Percentiles rank a stretch among this genome's conserved stretches.
phyloP scores from a whole-genome alignment of 2,329 filamentous ascomycete species.

The Colletotrichum coccodes region DNA sequence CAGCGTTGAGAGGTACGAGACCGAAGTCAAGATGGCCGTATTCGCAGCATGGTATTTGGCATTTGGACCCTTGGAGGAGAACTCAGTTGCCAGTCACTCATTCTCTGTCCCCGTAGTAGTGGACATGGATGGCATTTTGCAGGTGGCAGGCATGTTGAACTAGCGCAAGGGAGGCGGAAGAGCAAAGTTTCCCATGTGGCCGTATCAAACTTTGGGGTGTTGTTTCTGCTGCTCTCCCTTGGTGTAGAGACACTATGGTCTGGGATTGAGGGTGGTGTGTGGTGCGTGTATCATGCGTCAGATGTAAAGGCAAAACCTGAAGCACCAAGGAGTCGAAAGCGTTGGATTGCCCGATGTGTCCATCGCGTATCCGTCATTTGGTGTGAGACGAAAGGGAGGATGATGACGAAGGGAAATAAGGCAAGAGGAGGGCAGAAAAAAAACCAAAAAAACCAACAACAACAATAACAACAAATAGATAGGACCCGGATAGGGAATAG shows the following conservation, averaged over 20 bases:
- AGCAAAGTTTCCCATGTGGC: constrained; percentile 26
- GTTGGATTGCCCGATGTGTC: not conserved
- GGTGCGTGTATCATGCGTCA: not conserved
- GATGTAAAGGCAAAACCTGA: constrained; percentile 7
- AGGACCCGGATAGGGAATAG: constrained; percentile 17
- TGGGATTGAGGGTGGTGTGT: constrained; percentile 1
- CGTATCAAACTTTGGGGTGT: constrained; percentile 13
- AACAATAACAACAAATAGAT: too few relatives aligned
- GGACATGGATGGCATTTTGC: not conserved
- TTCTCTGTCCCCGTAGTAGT: not conserved
- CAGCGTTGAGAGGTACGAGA: not conserved
- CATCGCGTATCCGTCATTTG: not conserved
- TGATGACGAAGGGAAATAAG: not conserved
- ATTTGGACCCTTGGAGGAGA: constrained; percentile 13
- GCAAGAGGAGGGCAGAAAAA: not conserved
- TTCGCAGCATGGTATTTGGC: constrained; percentile 21
- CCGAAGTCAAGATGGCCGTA: constrained; percentile 23
- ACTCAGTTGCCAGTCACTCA: not conserved
- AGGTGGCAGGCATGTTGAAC: not conserved
- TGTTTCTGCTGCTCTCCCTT: constrained; percentile 24
- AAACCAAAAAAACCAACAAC: not conserved
- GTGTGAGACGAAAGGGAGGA: not conserved
- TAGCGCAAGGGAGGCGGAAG: constrained; percentile 1
- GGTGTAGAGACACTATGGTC: not conserved
- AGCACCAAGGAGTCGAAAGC: not conserved